Base-by-base conservation (phyloP, 345 rosid genomes). In the Populus simonii region DNA sequence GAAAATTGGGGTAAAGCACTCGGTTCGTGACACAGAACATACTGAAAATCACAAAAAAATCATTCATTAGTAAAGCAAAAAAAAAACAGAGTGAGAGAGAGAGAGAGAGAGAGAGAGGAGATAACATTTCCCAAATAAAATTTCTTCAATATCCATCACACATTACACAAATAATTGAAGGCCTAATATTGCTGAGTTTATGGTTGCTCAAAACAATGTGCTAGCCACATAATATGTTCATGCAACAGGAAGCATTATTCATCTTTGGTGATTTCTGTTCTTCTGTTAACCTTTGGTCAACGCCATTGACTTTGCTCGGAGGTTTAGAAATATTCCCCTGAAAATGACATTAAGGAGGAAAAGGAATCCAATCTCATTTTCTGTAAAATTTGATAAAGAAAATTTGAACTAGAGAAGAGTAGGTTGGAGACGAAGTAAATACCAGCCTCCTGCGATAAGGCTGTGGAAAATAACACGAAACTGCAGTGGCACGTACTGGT, bases 291-390 rank as follows among this genome's bases (percentile, higher is more conserved):
- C 85, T 88, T 93, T 71, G 82, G 87, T 71, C 81, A 90, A 80
- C 18, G 93, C 81, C 89, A 80, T 76, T 59, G 98, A 84, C 84
- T 85, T 90, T 25, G 94, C 94, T 66, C 84, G 87, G 18, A 94
- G 85, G 73, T 91, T 94, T 78, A 94, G 87, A 87, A 93, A 93
- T 83, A 94, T 93, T 72, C 97, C 98, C 98, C 98, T 92, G 92
- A 55, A 85, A 79, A 72, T 59, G 68, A 51, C 47, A 76, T 51
- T 23, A 59, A 39, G n/a, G 49, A 9, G 27, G 68, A 63, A 49
- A 7, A 7, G n/a, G 39, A 73, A 51, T 13, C 53, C 25, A 71
- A 47, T 25, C 45, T 43, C n/a, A 23, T 77, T 39, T 27, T 55
- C 13, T 7, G 9, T 23, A 27, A n/a, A 7, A 35, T 17, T 20